Evolutionary conservation across 2,329 filamentous ascomycete species (phyloP).

Genomic region (Fusarium nisikadoi): DNA sequence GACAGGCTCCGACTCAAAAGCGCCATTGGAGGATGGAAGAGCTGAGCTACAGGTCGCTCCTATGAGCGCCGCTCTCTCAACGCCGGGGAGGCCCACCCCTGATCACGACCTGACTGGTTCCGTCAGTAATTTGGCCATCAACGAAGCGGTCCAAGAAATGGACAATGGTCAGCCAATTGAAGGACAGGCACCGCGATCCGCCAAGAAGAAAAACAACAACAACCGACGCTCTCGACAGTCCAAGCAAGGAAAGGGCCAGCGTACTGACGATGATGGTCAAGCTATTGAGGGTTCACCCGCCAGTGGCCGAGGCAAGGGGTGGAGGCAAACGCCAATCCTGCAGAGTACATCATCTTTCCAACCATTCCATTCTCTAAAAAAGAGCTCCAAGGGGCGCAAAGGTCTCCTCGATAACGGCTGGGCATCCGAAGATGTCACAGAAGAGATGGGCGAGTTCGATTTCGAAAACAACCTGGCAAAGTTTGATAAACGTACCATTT

Average conservation of each 20-base stretch:
- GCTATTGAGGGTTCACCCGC: constrained; percentile 39
- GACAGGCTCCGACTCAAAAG: constrained; percentile 37
- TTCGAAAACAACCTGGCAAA: constrained; percentile 90
- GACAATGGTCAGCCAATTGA: constrained; percentile 34
- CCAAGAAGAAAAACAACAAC: constrained; percentile 49
- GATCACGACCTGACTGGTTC: constrained; percentile 43
- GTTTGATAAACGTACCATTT: constrained; percentile 92
- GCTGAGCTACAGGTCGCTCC: constrained; percentile 28
- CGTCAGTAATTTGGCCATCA: constrained; percentile 42
- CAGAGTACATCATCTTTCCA: constrained; percentile 71
- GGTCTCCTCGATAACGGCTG: constrained; percentile 77
- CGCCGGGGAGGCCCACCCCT: constrained; percentile 30
- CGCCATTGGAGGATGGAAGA: constrained; percentile 16
- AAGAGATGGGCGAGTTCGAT: constrained; percentile 95
- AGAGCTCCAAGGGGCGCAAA: constrained; percentile 58
- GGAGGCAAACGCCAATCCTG: constrained; percentile 69
- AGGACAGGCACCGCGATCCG: constrained; percentile 37
- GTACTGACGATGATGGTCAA: constrained; percentile 43
- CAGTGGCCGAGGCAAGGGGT: constrained; percentile 62
- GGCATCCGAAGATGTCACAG: constrained; percentile 95
- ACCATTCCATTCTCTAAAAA: constrained; percentile 71
- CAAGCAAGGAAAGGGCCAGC: constrained; percentile 47
- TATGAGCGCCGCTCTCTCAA: constrained; percentile 20
- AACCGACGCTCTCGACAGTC: constrained; percentile 47
- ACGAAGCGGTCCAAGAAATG: constrained; percentile 24